These are phyloP conservation scores for Auricularia cornea DNA, from an alignment of 768 basidiomycete genomes.

Conservation along the genomic window DNA sequence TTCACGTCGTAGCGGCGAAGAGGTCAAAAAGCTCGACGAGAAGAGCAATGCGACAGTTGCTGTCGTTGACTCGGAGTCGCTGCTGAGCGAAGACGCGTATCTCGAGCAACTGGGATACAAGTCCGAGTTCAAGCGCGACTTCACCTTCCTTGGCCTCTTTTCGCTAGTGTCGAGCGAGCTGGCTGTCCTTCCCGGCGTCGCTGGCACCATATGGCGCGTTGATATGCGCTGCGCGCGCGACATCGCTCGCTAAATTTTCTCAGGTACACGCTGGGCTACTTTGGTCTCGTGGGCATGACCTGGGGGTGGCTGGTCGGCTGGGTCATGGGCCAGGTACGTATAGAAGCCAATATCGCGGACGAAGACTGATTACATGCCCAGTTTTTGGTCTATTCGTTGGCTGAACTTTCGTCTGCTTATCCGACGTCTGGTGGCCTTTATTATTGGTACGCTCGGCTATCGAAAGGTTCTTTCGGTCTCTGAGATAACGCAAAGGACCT, in stretches of 20 bases:
- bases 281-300: neutral
- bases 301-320: neutral
- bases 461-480: too few relatives aligned
- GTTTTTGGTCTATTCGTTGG: neutral
- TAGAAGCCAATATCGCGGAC: neutral
- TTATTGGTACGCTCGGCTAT: neutral
- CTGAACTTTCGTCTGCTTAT: neutral
- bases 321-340: neutral
- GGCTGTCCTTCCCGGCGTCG: neutral
- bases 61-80: neutral
- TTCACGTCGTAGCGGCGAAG: too few relatives aligned
- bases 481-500: neutral
- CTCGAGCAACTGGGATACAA: conserved; percentile 5
- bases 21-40: neutral
- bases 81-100: conserved; percentile 2
- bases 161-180: neutral
- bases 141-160: conserved; percentile 1
- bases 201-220: neutral
- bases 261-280: conserved; percentile 1
- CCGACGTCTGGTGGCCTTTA: neutral
- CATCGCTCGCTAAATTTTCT: neutral
- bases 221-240: neutral
- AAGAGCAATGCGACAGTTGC: neutral
- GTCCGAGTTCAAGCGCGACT: conserved; percentile 6
- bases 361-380: neutral